Conservation (phyloP, 2,329 filamentous ascomycete species). For the Thermothelomyces thermophilus region DNA sequence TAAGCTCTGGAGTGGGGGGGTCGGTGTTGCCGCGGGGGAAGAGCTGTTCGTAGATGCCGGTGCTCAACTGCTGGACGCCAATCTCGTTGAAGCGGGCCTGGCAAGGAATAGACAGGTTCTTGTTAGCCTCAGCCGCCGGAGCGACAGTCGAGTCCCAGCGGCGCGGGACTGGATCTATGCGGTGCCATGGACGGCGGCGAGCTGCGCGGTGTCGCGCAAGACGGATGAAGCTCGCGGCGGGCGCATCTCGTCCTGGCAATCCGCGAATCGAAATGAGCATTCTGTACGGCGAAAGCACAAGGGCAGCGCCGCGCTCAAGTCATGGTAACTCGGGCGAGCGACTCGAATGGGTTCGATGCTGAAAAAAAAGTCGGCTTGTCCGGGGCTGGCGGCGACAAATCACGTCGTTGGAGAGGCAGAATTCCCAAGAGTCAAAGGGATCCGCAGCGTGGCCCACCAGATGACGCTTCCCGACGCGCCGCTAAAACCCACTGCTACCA, state of each 20-base stretch:
- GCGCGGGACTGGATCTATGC: slow-evolving; percentile 5
- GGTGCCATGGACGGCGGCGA: slow-evolving; percentile 31
- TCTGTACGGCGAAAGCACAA: slow-evolving; percentile 22
- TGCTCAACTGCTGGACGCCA: slow-evolving; percentile 87
- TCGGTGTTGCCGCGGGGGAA: slow-evolving; percentile 56
- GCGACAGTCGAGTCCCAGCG: slow-evolving; percentile 19
- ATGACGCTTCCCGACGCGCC: neutral
- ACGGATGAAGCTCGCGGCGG: slow-evolving; percentile 39
- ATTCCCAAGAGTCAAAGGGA: neutral
- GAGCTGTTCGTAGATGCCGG: slow-evolving; percentile 73
- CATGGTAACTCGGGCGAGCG: slow-evolving; percentile 9
- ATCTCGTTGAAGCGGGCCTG: slow-evolving; percentile 81
- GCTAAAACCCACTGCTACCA: too few relatives aligned
- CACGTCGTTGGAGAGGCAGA: neutral
- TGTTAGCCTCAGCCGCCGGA: slow-evolving; percentile 6
- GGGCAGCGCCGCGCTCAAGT: slow-evolving; percentile 10
- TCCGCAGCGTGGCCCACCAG: slow-evolving; percentile 1
- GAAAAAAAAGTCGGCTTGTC: neutral
- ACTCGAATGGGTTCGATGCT: neutral
- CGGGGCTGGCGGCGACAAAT: neutral
- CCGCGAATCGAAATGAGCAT: slow-evolving; percentile 37
- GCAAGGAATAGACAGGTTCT: slow-evolving; percentile 40
- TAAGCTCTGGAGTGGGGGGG: slow-evolving; percentile 59
- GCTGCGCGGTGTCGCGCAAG: slow-evolving; percentile 44
- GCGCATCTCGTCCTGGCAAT: slow-evolving; percentile 24